Evolutionary conservation across 1,139 yeast genomes (phyloP).

Genomic region (Entelexis sorbosivorans): DNA sequence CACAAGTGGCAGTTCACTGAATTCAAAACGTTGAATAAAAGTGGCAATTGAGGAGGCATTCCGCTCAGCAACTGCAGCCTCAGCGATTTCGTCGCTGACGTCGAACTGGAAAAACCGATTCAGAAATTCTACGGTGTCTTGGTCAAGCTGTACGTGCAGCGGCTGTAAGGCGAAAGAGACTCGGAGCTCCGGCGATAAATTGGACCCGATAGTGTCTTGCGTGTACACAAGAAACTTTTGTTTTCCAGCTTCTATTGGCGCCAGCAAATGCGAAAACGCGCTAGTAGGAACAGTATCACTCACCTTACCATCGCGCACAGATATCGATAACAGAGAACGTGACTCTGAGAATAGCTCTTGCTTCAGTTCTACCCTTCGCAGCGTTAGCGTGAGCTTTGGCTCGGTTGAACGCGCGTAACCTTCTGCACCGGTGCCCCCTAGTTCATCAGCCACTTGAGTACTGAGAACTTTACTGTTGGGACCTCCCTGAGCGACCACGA

Average conservation of each 20-base stretch:
- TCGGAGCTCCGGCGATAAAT: slow-evolving; percentile 48
- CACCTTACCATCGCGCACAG: slow-evolving; percentile 11
- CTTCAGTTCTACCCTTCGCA: not conserved
- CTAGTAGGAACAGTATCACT: slow-evolving; percentile 12
- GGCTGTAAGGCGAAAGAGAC: slow-evolving; percentile 55
- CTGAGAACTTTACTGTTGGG: not conserved
- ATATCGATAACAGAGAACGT: not conserved
- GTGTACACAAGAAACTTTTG: slow-evolving; percentile 1
- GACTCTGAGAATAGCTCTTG: not conserved
- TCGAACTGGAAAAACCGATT: slow-evolving; percentile 64
- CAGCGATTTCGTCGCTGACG: not conserved
- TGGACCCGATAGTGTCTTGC: slow-evolving; percentile 4
- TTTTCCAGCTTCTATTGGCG: not conserved
- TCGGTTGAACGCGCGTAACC: slow-evolving; percentile 41
- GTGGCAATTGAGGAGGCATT: slow-evolving; percentile 24
- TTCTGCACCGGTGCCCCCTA: slow-evolving; percentile 13
- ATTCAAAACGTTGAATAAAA: slow-evolving; percentile 57
- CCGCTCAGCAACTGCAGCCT: not conserved
- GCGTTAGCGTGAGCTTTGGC: slow-evolving; percentile 48
- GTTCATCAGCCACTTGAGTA: slow-evolving; percentile 14
- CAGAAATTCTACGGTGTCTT: slow-evolving; percentile 79
- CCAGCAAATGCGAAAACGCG: slow-evolving; percentile 7
- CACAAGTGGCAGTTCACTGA: slow-evolving; percentile 52
- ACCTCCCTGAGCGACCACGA: slow-evolving; percentile 36
- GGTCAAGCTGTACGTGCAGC: slow-evolving; percentile 74